phyloP scores from a whole-genome alignment of 1,284 basidiomycete genomes.

The Tylopilus sp. region DNA sequence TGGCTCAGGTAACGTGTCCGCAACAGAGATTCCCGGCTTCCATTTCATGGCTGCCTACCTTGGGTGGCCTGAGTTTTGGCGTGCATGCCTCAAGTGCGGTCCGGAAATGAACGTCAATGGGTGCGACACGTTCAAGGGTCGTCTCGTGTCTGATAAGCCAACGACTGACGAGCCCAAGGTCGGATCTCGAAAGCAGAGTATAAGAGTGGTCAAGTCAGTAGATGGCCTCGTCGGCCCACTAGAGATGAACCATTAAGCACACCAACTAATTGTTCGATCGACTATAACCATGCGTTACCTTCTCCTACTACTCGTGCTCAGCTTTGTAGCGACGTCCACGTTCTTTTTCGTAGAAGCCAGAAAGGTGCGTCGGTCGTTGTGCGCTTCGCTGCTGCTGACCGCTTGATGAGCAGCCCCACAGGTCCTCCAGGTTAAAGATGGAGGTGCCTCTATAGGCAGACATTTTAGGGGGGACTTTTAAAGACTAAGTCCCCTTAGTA shows the following conservation, averaged over 20 bases:
- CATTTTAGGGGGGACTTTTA: constrained; percentile 28
- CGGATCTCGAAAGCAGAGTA: constrained; percentile 28
- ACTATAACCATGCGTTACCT: constrained; percentile 25
- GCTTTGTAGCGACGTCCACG: constrained; percentile 29
- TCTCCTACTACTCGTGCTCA: constrained; percentile 30
- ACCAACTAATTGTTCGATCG: neutral
- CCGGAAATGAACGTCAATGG: constrained; percentile 24
- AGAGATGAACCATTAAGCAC: constrained; percentile 31
- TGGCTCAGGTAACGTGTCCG: constrained; percentile 3
- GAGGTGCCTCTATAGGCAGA: constrained; percentile 2
- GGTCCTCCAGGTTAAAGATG: constrained; percentile 15
- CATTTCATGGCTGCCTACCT: constrained; percentile 11
- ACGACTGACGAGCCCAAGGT: constrained; percentile 1
- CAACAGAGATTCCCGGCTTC: constrained; percentile 12
- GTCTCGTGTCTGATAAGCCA: constrained; percentile 20
- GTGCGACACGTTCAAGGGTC: constrained; percentile 27
- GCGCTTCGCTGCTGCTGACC: constrained; percentile 7
- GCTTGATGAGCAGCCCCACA: constrained; percentile 18
- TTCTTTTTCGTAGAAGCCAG: constrained; percentile 33
- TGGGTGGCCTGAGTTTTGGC: constrained; percentile 2
- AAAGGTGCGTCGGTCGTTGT: constrained; percentile 20
- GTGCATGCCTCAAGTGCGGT: constrained; percentile 4
- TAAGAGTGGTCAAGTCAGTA: constrained; percentile 18
- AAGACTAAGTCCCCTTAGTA: constrained; percentile 26
- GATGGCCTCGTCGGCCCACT: constrained; percentile 23